Evolutionary conservation across 2,329 filamentous ascomycete genomes (phyloP).

Genomic region (Penicillium capsulatum): DNA sequence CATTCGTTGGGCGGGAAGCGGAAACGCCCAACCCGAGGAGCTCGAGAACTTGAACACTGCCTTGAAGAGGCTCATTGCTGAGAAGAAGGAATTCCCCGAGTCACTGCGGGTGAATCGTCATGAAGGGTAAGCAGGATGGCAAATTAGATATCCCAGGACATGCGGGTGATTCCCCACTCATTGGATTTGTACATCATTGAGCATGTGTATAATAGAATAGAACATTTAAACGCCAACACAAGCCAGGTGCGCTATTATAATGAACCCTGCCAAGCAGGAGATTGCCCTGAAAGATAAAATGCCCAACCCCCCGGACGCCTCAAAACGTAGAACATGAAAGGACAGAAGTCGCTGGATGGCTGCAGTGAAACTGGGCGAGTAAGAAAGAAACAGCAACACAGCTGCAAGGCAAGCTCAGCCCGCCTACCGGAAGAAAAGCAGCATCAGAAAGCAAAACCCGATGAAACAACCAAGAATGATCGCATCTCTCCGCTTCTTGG

Average conservation of each 20-base stretch:
- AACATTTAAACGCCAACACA: constrained; percentile 12
- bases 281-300: constrained; percentile 7
- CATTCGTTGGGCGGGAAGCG: constrained; percentile 90
- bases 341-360: constrained; percentile 15
- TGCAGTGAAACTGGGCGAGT: constrained; percentile 5
- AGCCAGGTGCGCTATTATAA: constrained; percentile 15
- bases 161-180: constrained; percentile 10
- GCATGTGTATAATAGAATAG: constrained; percentile 26
- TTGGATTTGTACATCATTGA: constrained; percentile 26
- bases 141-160: background rate
- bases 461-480: constrained; percentile 91
- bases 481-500: constrained; percentile 90
- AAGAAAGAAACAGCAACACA: constrained; percentile 3
- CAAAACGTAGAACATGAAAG: constrained; percentile 6
- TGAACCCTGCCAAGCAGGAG: constrained; percentile 11
- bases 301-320: constrained; percentile 20
- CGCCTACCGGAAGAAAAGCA: constrained; percentile 70
- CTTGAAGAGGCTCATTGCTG: constrained; percentile 40
- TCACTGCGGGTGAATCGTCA: too few relatives aligned
- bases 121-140: constrained; percentile 1
- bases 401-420: constrained; percentile 7
- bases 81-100: constrained; percentile 30
- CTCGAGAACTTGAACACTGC: constrained; percentile 43
- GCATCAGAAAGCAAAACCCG: constrained; percentile 81
- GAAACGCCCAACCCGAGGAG: constrained; percentile 40